phyloP scores from a whole-genome alignment of 768 basidiomycete species.

The Trametes punicea region DNA sequence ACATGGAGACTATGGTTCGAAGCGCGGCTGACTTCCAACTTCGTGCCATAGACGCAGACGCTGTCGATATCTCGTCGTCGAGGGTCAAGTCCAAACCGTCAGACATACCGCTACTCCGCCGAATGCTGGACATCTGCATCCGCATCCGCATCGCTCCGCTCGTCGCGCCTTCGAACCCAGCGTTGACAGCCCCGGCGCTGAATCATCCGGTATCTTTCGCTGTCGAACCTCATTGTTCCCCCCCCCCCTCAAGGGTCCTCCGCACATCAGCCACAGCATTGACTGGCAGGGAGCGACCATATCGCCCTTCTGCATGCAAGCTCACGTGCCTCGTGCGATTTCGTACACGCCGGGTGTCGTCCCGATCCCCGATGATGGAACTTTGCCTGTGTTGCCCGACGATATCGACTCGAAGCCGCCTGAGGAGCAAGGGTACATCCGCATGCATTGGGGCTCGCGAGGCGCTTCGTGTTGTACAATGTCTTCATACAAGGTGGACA shows the following conservation, averaged over 20 bases:
- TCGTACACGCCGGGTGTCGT: not conserved
- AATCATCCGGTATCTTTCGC: constrained; percentile 10
- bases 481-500: not conserved
- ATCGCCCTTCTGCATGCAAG: constrained; percentile 1
- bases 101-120: constrained; percentile 5
- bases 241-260: constrained; percentile 1
- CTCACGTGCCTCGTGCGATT: not conserved
- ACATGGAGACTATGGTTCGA: constrained; percentile 3
- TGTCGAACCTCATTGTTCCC: not conserved
- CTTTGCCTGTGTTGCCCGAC: not conserved
- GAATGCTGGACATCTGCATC: constrained; percentile 9
- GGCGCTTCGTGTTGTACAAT: not conserved
- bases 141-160: not conserved
- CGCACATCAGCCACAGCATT: not conserved
- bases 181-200: constrained; percentile 3
- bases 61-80: not conserved
- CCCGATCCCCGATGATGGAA: not conserved
- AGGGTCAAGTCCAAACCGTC: not conserved
- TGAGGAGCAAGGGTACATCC: not conserved
- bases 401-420: not conserved
- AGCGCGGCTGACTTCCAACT: constrained; percentile 10
- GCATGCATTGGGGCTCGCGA: not conserved
- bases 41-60: not conserved
- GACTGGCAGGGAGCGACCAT: constrained; percentile 13
- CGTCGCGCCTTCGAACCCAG: not conserved